A percentile compares a stretch with the other conserved stretches of the same genome.
These are phyloP conservation scores for Ogataea hybrid DNA, from an alignment of 1,139 yeast species.

Conservation along the genomic window DNA sequence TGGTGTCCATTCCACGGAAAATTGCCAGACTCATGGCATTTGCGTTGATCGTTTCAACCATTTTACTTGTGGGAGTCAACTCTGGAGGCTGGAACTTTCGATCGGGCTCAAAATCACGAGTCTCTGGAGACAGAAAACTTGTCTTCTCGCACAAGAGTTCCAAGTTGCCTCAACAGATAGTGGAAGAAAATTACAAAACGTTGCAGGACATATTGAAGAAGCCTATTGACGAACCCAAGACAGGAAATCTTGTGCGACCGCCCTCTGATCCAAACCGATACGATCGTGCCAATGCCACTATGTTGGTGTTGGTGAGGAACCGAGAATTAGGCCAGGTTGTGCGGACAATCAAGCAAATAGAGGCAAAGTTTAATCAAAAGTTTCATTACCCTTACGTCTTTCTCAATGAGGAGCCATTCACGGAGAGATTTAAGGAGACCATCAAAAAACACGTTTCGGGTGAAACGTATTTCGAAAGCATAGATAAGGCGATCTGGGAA, in stretches of 20 bases:
- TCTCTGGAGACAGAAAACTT: not conserved
- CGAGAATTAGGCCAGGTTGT: slow-evolving; percentile 51
- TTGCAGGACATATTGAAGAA: slow-evolving; percentile 36
- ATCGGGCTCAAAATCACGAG: not conserved
- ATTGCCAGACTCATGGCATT: slow-evolving; percentile 11
- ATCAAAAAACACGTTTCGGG: slow-evolving; percentile 46
- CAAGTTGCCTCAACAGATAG: slow-evolving; percentile 30
- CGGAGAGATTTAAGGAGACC: slow-evolving; percentile 48
- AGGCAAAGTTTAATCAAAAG: slow-evolving; percentile 61
- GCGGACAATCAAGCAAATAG: slow-evolving; percentile 56
- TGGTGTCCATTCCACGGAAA: slow-evolving; percentile 14
- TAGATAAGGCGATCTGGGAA: slow-evolving; percentile 60
- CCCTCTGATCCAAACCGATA: slow-evolving; percentile 32
- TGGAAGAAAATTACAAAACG: slow-evolving; percentile 35
- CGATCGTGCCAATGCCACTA: slow-evolving; percentile 65
- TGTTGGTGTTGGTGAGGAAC: slow-evolving; percentile 69
- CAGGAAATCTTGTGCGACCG: slow-evolving; percentile 33
- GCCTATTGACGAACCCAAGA: slow-evolving; percentile 50
- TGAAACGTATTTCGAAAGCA: slow-evolving; percentile 54
- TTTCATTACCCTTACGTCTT: slow-evolving; percentile 81
- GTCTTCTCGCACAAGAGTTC: not conserved
- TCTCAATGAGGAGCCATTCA: slow-evolving; percentile 67
- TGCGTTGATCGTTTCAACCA: slow-evolving; percentile 6
- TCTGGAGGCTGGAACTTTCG: slow-evolving; percentile 2
- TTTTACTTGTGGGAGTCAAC: slow-evolving; percentile 10